Conservation (phyloP, 202 grass and related monocot genomes). For the Schoenoplectus tabernaemontani region DNA sequence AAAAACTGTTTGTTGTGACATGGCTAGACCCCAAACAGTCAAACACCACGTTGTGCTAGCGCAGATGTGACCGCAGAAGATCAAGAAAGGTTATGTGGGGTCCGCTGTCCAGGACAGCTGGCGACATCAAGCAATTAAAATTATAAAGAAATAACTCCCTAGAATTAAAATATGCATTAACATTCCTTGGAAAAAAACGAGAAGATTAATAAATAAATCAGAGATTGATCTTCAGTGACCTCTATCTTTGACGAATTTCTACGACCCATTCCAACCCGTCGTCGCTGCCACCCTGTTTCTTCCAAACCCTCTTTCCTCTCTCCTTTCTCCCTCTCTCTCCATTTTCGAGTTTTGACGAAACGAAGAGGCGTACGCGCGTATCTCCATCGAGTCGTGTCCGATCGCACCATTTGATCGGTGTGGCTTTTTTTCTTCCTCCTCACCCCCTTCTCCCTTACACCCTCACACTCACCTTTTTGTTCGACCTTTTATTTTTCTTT, state of each 20-base stretch:
- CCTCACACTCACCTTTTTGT: not conserved
- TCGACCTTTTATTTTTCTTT: not conserved
- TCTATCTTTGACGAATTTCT: not conserved
- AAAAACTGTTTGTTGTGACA: not conserved
- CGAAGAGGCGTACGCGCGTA: not conserved
- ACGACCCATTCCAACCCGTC: slow-evolving; percentile 5
- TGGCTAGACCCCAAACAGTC: not conserved
- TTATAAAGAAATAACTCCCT: not conserved
- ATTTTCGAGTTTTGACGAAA: not conserved
- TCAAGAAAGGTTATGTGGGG: not conserved
- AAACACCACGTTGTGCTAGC: not conserved
- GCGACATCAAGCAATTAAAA: slow-evolving; percentile 3
- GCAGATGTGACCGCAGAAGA: not conserved
- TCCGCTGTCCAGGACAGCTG: not conserved
- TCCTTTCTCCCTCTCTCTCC: slow-evolving; percentile 15
- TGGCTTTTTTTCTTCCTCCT: not conserved
- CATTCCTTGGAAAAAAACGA: not conserved
- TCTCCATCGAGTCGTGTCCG: not conserved
- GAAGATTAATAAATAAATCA: not conserved
- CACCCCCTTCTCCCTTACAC: not conserved
- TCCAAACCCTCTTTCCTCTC: not conserved
- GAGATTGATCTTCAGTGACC: not conserved
- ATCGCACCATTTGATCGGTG: slow-evolving; percentile 8
- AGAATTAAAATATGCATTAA: too few relatives aligned
- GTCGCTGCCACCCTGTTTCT: slow-evolving; percentile 9